Base-by-base conservation (phyloP, 192 early-diverging fungal genomes). In the Coemansia sp. region DNA sequence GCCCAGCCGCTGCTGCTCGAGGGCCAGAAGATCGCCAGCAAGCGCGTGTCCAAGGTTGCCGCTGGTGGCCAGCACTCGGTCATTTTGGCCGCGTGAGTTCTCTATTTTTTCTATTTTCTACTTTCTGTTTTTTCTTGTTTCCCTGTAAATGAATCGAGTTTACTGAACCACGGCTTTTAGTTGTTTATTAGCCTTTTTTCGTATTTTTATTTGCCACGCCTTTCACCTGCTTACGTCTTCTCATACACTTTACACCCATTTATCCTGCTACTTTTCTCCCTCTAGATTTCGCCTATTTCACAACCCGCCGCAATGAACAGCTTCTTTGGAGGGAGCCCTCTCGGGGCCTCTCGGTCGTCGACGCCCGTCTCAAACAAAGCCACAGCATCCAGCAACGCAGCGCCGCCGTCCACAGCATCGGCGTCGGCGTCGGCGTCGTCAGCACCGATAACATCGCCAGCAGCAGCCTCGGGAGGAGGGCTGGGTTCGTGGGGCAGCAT, bases 1-100 rank as follows among this genome's bases (percentile, higher is more conserved):
- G 68, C 79, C 33, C 73, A 64, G 56, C 90, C 90, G 8, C 63
- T 67, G n/a, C 85, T 87, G 28, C 68, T 89, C 25, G 71, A 86
- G 50, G 89, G 92, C 6, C 84, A 92, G 50, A 84, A 92, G 52
- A 86, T 90, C 18, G 85, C 92, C 32, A 90, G 88, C 30, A 77
- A 85, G 38, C 66, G 78, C 30, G 77, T 93, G 2, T 60, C 87
- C 61, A 74, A 69, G 58, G 88, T 89, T 11, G 83, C 84, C 7
- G 91, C 88, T 56, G 95, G 95, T 40, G 94, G 92, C 17, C 93
- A 95, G 73, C 93, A 80, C 73, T 75, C 78, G 36, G 78, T 63
- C 30, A 49, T 80, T 33, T 60, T 80, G 11, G 72, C 67, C 38
- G 62, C 58, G 0, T 75, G 67, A 29, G n/a, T n/a, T n/a, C n/a